Percentiles rank a stretch among this genome's conserved stretches.
Evolutionary conservation across 2,329 filamentous ascomycete genomes (phyloP).

Genomic region (Orbilia ellipsospora): DNA sequence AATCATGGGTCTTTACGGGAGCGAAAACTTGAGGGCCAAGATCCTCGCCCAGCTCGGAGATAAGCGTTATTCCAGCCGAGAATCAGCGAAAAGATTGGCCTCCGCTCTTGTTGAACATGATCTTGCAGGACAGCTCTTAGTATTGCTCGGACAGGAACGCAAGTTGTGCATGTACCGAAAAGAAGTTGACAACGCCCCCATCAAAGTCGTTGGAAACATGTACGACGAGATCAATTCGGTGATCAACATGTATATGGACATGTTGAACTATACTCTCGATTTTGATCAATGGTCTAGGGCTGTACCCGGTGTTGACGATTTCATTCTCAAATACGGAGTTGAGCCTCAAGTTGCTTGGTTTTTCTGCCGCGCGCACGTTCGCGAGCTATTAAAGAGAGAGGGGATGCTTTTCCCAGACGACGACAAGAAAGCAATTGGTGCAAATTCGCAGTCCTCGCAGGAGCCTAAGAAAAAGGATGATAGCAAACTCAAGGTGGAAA

Average conservation of each 20-base stretch:
- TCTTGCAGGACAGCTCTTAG: conserved; percentile 83
- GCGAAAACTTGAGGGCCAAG: conserved; percentile 79
- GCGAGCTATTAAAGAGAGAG: conserved; percentile 65
- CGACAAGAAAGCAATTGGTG: conserved; percentile 52
- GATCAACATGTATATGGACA: conserved; percentile 56
- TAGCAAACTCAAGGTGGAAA: conserved; percentile 29
- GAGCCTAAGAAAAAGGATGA: conserved; percentile 59
- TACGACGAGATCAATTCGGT: conserved; percentile 78
- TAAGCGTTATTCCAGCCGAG: conserved; percentile 78
- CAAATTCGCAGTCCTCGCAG: conserved; percentile 43
- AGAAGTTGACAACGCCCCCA: conserved; percentile 73
- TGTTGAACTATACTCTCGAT: conserved; percentile 70
- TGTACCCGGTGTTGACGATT: conserved; percentile 77
- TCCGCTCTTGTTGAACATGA: conserved; percentile 80
- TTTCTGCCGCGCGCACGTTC: conserved; percentile 67
- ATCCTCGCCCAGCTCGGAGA: conserved; percentile 84
- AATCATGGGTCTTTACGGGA: conserved; percentile 87
- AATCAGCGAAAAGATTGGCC: conserved; percentile 81
- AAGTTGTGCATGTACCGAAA: conserved; percentile 84
- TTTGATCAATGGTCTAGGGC: conserved; percentile 79
- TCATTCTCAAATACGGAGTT: conserved; percentile 82
- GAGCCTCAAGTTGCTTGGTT: conserved; percentile 68
- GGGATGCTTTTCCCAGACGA: conserved; percentile 58
- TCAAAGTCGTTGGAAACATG: conserved; percentile 88
- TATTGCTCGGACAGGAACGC: conserved; percentile 89